phyloP scores from a whole-genome alignment of 169 alveolate species.

The Blepharisma undulans region DNA sequence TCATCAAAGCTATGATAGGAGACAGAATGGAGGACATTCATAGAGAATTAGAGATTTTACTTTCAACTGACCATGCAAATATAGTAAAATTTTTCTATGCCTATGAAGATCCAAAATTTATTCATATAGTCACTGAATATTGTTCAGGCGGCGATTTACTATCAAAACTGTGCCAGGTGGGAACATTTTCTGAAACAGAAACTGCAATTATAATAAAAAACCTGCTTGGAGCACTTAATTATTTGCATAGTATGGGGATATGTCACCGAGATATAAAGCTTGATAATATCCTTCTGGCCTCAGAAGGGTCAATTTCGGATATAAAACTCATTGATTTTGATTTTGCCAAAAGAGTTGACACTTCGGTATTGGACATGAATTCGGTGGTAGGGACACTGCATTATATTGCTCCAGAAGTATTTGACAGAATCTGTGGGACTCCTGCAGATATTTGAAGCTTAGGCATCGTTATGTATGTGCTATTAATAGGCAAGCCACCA shows the following conservation, averaged over 20 bases:
- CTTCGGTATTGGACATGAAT: slow-evolving; percentile 28
- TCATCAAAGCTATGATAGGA: slow-evolving; percentile 19
- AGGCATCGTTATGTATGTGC: slow-evolving; percentile 73
- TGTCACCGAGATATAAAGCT: slow-evolving; percentile 83
- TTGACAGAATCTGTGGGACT: slow-evolving; percentile 37
- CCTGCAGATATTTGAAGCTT: slow-evolving; percentile 74
- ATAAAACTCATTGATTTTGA: slow-evolving; percentile 81
- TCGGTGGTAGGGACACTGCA: slow-evolving; percentile 66
- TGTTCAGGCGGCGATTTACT: slow-evolving; percentile 85
- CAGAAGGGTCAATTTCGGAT: slow-evolving; percentile 60
- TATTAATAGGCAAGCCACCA: slow-evolving; percentile 75
- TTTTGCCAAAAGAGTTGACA: slow-evolving; percentile 45
- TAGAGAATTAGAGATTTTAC: slow-evolving; percentile 83
- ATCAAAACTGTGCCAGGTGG: slow-evolving; percentile 63
- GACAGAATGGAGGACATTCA: slow-evolving; percentile 66
- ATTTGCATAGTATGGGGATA: slow-evolving; percentile 61
- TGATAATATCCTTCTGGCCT: slow-evolving; percentile 74
- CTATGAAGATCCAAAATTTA: slow-evolving; percentile 67
- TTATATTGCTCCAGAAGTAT: slow-evolving; percentile 81
- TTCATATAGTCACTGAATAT: slow-evolving; percentile 77
- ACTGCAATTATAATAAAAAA: slow-evolving; percentile 67
- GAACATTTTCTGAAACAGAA: slow-evolving; percentile 68
- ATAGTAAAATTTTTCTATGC: slow-evolving; percentile 78
- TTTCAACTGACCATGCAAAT: slow-evolving; percentile 83
- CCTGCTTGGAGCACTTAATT: slow-evolving; percentile 60